Evolutionary conservation across 257 asterid genomes (phyloP), one percentile per base, ranked within the genome.

Genomic region (Leptodermis oblonga): DNA sequence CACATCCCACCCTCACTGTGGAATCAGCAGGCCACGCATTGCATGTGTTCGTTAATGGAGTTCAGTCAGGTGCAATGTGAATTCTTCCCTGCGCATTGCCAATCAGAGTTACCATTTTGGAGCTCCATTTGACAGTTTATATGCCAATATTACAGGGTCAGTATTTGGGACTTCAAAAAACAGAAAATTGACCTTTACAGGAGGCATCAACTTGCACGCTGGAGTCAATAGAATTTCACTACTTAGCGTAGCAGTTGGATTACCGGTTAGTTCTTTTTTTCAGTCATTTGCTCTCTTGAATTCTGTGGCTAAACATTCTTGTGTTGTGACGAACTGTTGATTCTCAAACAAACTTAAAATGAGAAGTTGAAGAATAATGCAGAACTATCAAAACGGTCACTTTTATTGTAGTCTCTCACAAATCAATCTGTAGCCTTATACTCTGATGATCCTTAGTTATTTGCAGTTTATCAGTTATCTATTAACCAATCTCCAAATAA

Each of bases 211-310:
- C 71, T 78, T 93, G 68, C 99, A 77, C 10, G 90, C 96, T 66
- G 99, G 99, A 76, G 53, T 76, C 54, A 93, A 93, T 82, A 82
- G 65, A 73, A 81, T 93, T 14, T 85, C 91, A 8, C 83, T 93
- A 23, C 96, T 93, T 58, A 90, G 99, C 60, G 90, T 89, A 52
- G 87, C 95, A 3, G 90, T 87, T 72, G 99, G 99, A 58, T 88
- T 93, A 79, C 96, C 87, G 72, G 97, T 93, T 64, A 69, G 89
- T 83, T 71, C n/a, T n/a, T n/a, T 13, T 28, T 28, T 63, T 63
- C 4, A 7, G 36, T 13, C 68, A 36, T 36, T 31, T 20, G 28
- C 48, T 70, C 39, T 13, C 52, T 23, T 4, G 34, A 30, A 25
- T 26, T 67, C 54, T 28, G 53, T 39, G 13, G 11, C 12, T 39